Evolutionary conservation across 345 rosid species (phyloP), one percentile per base, ranked within the genome.

Genomic region (Alliaria petiolata): DNA sequence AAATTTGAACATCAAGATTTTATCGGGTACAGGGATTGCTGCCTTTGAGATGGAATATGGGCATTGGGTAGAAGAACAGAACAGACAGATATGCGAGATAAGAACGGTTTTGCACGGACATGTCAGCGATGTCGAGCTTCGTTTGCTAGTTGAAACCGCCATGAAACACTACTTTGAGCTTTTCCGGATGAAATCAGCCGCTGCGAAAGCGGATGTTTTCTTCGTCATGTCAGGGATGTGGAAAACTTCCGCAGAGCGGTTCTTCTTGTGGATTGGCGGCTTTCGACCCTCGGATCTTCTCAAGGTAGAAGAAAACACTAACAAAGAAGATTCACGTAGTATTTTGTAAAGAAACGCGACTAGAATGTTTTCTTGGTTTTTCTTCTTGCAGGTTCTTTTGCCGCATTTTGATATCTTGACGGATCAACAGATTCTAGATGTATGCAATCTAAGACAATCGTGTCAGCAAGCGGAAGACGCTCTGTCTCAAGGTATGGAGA

Each of bases 391-490:
- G 98, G 89, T 95, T 76, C 87, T 95, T 12, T 45, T 73, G 82
- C 89, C 95, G 59, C 95, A 88, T 78, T 83, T 95, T 49, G 85
- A 89, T n/a, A 77, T 87, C 47, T 64, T 95, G 81, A 78, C 95
- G 5, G 96, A 91, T 1, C 81, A 79, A 28, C 97, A 95, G 38
- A 6, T 71, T 49, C 25, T 80, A 43, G 84, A 85, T 49, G 86
- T 87, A 46, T 61, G 60, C 59, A 91, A 79, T 71, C 83, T 95
- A 38, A 75, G 39, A 75, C 85, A 85, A 70, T 83, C 95, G 2
- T 95, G 99, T 80, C 93, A 91, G 51, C 99, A 95, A 83, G 99
- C 97, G 1, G 99, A 95, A 85, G 99, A 95, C 38, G 99, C 99
- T 2, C 81, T 95, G 53, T 78, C 89, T 0, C 93, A 88, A 77